phyloP scores from a whole-genome alignment of 1,139 yeast genomes.

The Casaregolazyma suthepensis region DNA sequence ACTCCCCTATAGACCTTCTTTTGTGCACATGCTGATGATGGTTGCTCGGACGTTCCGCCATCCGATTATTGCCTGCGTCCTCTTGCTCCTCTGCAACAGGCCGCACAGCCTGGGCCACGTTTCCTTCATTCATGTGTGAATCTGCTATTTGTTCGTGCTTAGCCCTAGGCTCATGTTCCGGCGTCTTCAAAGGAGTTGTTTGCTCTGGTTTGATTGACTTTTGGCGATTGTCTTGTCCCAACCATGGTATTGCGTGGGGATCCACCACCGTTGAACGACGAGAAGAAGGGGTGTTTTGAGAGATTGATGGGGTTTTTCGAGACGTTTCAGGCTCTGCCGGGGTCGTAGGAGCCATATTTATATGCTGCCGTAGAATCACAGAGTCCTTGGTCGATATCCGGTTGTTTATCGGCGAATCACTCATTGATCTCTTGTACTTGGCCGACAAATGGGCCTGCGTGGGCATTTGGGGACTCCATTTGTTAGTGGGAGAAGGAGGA shows the following conservation, averaged over 20 bases:
- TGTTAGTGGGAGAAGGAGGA: background rate
- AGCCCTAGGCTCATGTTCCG: background rate
- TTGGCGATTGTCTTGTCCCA: background rate
- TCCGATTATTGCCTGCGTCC: background rate
- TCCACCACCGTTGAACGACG: background rate
- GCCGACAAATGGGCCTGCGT: background rate
- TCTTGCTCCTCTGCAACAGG: background rate
- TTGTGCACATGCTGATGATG: slow-evolving; percentile 27
- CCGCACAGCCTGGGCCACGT: background rate
- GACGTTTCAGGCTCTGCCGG: background rate
- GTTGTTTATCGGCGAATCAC: background rate
- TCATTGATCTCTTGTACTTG: background rate
- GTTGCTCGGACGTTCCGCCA: background rate
- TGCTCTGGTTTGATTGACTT: background rate
- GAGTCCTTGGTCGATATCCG: background rate
- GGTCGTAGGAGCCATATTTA: background rate
- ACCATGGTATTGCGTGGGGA: background rate
- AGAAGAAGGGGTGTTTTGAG: background rate
- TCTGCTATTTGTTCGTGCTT: background rate
- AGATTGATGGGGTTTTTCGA: background rate
- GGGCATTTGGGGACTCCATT: background rate
- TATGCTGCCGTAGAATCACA: background rate
- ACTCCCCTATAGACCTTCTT: slow-evolving; percentile 87
- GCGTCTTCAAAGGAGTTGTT: background rate
- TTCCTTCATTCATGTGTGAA: background rate